Conservation (phyloP, 768 basidiomycete genomes). For the Pisolithus marmoratus region DNA sequence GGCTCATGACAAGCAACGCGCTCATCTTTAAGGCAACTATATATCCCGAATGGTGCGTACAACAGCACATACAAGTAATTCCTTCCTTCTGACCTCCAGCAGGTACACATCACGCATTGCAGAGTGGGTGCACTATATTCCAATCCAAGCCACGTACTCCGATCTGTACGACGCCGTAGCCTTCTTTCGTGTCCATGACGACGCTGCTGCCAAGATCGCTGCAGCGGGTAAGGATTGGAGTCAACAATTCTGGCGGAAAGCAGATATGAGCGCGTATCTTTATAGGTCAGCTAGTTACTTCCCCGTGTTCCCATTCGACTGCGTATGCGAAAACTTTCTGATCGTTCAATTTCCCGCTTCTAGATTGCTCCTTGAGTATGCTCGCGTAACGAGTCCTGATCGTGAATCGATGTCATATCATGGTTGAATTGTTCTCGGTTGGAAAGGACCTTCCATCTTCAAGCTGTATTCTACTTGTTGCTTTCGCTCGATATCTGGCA, state of each 20-base stretch:
- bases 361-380: constrained; percentile 51
- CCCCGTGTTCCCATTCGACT: neutral
- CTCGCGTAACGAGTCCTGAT: constrained; percentile 44
- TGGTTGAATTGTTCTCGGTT: neutral
- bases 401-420: constrained; percentile 37
- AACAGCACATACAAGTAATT: neutral
- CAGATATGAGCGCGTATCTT: constrained; percentile 55
- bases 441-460: too few relatives aligned
- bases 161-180: constrained; percentile 67
- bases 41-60: constrained; percentile 57
- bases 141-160: constrained; percentile 56
- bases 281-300: constrained; percentile 39
- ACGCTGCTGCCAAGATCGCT: constrained; percentile 52
- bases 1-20: constrained; percentile 51
- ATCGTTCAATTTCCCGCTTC: neutral
- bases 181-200: constrained; percentile 71
- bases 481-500: too few relatives aligned
- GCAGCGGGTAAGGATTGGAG: constrained; percentile 54
- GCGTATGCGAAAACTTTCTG: neutral
- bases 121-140: constrained; percentile 71
- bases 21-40: constrained; percentile 60
- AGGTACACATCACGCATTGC: constrained; percentile 49
- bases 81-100: neutral
- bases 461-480: too few relatives aligned
- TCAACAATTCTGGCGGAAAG: constrained; percentile 48